phyloP scores from a whole-genome alignment of 2,329 filamentous ascomycete genomes.

The Fusarium virguliforme region DNA sequence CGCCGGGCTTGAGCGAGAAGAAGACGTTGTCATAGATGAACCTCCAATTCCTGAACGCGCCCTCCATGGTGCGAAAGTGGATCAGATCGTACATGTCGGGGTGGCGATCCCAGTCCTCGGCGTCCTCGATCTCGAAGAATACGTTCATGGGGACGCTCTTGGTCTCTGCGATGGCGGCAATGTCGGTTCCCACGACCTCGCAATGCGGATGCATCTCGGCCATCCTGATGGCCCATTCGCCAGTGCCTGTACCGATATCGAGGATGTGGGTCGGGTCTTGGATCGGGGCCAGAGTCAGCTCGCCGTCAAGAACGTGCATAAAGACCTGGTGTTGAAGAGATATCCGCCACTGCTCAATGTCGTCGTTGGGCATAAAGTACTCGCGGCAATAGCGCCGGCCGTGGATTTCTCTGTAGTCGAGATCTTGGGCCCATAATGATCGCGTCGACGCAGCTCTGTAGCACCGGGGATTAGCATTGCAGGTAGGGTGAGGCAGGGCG shows the following conservation, averaged over 20 bases:
- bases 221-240: conserved; percentile 68
- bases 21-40: conserved; percentile 69
- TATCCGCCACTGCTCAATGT: conserved; percentile 75
- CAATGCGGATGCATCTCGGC: conserved; percentile 68
- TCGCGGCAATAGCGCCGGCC: conserved; percentile 74
- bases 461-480: background rate
- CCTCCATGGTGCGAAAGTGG: conserved; percentile 70
- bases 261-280: conserved; percentile 62
- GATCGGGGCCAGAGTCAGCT: conserved; percentile 63
- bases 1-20: conserved; percentile 69
- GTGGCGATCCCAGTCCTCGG: conserved; percentile 72
- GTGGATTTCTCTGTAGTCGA: conserved; percentile 74
- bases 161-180: conserved; percentile 71
- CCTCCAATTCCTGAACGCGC: conserved; percentile 71
- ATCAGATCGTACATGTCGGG: conserved; percentile 70
- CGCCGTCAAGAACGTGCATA: conserved; percentile 65
- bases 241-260: conserved; percentile 73
- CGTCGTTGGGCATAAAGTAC: conserved; percentile 79
- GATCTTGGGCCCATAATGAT: conserved; percentile 66
- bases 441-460: conserved; percentile 62
- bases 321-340: conserved; percentile 76
- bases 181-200: conserved; percentile 73
- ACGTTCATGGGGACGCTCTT: conserved; percentile 71
- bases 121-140: conserved; percentile 74
- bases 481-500: background rate